phyloP scores from a whole-genome alignment of 768 basidiomycete genomes.

The Amanita pallidorosea region DNA sequence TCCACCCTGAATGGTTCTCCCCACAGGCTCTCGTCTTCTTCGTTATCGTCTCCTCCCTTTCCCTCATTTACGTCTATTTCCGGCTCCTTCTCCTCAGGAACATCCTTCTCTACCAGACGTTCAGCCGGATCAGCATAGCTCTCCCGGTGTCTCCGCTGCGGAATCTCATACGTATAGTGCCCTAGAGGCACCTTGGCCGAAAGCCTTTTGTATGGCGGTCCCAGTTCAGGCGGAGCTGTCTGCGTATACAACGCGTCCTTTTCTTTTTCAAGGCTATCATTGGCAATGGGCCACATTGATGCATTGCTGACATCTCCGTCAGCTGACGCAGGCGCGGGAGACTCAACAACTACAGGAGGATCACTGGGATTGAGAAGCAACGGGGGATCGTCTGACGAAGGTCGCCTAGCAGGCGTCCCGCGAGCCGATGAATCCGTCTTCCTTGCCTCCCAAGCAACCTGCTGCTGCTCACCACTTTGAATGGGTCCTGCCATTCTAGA shows the following conservation, averaged over 20 bases:
- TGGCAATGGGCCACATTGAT: not conserved
- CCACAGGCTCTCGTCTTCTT: constrained; percentile 33
- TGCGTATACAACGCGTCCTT: constrained; percentile 10
- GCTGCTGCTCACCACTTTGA: constrained; percentile 29
- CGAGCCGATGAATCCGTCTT: not conserved
- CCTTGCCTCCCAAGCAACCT: constrained; percentile 47
- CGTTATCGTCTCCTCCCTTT: constrained; percentile 18
- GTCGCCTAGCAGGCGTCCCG: constrained; percentile 11
- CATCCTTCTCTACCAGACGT: not conserved
- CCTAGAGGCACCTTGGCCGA: constrained; percentile 7
- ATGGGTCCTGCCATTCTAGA: constrained; percentile 66
- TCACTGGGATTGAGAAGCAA: constrained; percentile 23
- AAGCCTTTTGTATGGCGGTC: constrained; percentile 22
- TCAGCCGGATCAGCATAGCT: not conserved
- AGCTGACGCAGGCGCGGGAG: constrained; percentile 24
- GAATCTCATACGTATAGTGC: not conserved
- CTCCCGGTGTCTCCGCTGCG: not conserved
- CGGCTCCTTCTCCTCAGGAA: not conserved
- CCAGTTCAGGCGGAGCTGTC: constrained; percentile 47
- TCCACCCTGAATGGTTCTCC: constrained; percentile 74
- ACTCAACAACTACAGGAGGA: constrained; percentile 27
- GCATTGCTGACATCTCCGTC: not conserved
- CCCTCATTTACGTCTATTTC: not conserved
- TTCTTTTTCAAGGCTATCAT: not conserved
- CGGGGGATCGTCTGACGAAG: constrained; percentile 3